phyloP scores from a whole-genome alignment of 305 asterid species.

The Caryopteris hybrid region DNA sequence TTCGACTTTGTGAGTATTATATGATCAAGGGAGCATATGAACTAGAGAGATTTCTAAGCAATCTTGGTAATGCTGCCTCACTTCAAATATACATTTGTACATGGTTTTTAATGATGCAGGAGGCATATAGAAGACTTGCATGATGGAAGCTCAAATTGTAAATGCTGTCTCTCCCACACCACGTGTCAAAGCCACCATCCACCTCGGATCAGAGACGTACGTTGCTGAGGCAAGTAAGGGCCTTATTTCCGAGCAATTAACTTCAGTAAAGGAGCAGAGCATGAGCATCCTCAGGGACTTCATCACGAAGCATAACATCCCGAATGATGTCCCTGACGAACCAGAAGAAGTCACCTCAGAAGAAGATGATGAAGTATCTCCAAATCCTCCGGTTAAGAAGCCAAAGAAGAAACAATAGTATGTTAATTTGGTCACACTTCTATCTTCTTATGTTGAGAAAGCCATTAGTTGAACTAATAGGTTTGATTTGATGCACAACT shows the following conservation, averaged over 20 bases:
- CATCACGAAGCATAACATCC: constrained; percentile 72
- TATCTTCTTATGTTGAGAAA: background rate
- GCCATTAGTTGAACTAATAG: background rate
- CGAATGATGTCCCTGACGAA: constrained; percentile 79
- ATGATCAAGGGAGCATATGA: background rate
- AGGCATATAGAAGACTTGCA: background rate
- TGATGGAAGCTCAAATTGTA: constrained; percentile 47
- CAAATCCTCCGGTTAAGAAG: constrained; percentile 61
- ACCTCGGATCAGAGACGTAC: constrained; percentile 74
- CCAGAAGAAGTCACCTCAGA: constrained; percentile 73
- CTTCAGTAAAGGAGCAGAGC: constrained; percentile 73
- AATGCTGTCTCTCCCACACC: constrained; percentile 20
- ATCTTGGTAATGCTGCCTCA: background rate
- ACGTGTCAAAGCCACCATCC: constrained; percentile 58
- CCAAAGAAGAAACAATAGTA: constrained; percentile 57
- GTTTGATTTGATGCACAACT: background rate
- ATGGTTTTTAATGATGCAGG: constrained; percentile 22
- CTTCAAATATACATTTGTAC: no score
- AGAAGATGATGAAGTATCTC: constrained; percentile 46
- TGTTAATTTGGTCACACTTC: background rate
- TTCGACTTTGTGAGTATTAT: background rate
- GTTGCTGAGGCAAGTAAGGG: constrained; percentile 51
- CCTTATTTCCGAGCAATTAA: constrained; percentile 64
- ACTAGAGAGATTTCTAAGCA: background rate
- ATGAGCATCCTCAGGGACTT: constrained; percentile 78